phyloP scores from a whole-genome alignment of 106 monocot genomes.

The Dioscorea zingiberensis region DNA sequence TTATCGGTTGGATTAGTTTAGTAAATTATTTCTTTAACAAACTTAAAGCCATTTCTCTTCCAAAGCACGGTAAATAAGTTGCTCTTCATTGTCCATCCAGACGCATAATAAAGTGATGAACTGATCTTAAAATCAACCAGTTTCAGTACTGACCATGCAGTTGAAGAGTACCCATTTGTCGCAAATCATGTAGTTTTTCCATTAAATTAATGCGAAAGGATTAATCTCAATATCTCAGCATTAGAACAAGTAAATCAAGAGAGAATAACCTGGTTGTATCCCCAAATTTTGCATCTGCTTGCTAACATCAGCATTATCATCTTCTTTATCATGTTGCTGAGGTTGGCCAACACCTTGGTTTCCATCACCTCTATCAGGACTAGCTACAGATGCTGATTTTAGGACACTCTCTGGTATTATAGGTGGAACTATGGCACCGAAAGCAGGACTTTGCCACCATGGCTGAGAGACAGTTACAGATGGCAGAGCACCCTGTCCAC shows the following conservation, averaged over 20 bases:
- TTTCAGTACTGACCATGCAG: no score
- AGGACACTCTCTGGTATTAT: not conserved
- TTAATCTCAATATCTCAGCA: no score
- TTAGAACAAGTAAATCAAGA: not conserved
- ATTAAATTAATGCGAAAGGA: no score
- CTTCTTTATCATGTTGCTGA: not conserved
- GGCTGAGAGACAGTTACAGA: not conserved
- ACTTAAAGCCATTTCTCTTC: no score
- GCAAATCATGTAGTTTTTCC: no score
- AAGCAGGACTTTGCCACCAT: constrained; percentile 12
- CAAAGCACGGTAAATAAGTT: no score
- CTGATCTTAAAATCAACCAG: no score
- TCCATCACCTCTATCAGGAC: not conserved
- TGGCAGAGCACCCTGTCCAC: not conserved
- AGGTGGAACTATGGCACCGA: not conserved
- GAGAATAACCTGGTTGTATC: constrained; percentile 11
- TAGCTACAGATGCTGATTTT: not conserved
- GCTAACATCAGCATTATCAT: not conserved
- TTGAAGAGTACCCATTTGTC: no score
- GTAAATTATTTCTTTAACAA: no score
- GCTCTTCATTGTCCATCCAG: no score
- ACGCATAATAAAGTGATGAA: no score
- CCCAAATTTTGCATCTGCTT: not conserved
- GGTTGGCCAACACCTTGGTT: not conserved
- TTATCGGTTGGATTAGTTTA: not conserved